phyloP scores from a whole-genome alignment of 2,329 filamentous ascomycete species.

The Cladophialophora bantiana region DNA sequence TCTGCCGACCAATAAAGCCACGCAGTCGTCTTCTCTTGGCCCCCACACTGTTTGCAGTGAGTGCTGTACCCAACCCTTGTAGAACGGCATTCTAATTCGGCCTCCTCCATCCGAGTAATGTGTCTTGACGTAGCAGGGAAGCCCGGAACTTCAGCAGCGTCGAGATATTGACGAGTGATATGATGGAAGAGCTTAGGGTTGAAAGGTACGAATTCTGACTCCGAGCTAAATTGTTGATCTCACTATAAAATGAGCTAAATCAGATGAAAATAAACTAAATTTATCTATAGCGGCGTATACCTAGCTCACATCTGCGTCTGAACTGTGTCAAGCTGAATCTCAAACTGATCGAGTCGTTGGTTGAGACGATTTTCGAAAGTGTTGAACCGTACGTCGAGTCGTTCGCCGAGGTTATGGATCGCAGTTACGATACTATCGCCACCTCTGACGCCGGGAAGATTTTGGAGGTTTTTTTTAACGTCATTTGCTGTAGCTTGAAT shows the following conservation, averaged over 20 bases:
- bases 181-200: background rate
- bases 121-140: constrained; percentile 5
- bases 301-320: too few species aligned
- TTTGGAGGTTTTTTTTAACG: background rate
- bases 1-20: background rate
- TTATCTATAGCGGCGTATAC: too few species aligned
- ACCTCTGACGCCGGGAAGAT: constrained; percentile 1
- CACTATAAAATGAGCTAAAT: too few species aligned
- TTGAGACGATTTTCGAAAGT: too few species aligned
- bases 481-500: background rate
- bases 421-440: background rate
- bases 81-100: constrained; percentile 1
- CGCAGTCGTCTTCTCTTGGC: background rate
- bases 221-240: too few species aligned
- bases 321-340: too few species aligned
- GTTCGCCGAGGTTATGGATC: background rate
- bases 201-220: too few species aligned
- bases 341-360: too few species aligned
- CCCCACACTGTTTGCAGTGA: background rate
- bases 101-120: constrained; percentile 1
- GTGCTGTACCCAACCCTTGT: background rate
- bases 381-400: too few species aligned
- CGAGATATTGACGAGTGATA: background rate
- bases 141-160: background rate
- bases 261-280: too few species aligned